Percentiles rank a stretch among this genome's conserved stretches.
These are phyloP conservation scores for Jasminum sambac DNA, from an alignment of 257 asterid genomes.

Conservation along the genomic window DNA sequence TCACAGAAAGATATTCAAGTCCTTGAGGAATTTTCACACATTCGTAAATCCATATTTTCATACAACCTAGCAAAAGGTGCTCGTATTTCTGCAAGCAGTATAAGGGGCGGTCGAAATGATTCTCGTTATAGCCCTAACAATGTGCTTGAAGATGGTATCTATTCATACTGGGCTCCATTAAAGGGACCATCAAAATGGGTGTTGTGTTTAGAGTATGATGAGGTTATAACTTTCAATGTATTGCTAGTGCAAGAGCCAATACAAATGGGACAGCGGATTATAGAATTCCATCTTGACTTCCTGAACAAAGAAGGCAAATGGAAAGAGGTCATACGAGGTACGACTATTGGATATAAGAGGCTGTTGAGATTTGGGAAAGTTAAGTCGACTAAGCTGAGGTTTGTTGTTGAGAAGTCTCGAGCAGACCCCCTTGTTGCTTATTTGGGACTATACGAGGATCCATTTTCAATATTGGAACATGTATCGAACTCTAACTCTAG, in stretches of 20 bases:
- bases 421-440: conserved; percentile 65
- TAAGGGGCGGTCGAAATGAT: conserved; percentile 48
- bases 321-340: conserved; percentile 54
- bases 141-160: conserved; percentile 62
- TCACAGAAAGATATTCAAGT: conserved; percentile 75
- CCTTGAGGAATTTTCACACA: conserved; percentile 66
- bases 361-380: conserved; percentile 55
- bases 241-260: conserved; percentile 90
- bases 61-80: conserved; percentile 60
- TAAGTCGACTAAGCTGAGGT: conserved; percentile 44
- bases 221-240: conserved; percentile 54
- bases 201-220: conserved; percentile 44
- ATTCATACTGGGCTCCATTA: conserved; percentile 82
- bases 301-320: conserved; percentile 50
- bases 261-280: conserved; percentile 91
- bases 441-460: conserved; percentile 66
- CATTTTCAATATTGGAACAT: conserved; percentile 39
- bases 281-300: conserved; percentile 60
- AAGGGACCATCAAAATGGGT: conserved; percentile 43
- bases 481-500: conserved; percentile 29
- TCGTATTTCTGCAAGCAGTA: conserved; percentile 62
- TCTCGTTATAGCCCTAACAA: conserved; percentile 45
- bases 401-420: conserved; percentile 56
- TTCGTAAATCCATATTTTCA: conserved; percentile 63
- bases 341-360: conserved; percentile 91